Conservation (phyloP, 2,329 filamentous ascomycete species). For the Ambrosiella beaveri region DNA sequence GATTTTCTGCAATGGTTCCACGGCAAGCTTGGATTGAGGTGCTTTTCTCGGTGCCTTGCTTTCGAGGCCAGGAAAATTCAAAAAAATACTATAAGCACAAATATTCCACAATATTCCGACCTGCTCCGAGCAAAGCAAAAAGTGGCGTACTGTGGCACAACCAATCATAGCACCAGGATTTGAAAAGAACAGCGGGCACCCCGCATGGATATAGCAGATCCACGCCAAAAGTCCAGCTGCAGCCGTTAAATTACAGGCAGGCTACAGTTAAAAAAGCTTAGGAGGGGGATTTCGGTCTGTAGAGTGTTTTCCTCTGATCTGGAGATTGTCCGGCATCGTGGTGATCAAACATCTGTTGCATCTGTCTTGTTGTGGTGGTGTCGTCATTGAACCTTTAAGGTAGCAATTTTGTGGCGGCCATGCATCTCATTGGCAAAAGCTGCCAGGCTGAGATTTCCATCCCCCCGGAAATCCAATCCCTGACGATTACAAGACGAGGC, state of each 20-base stretch:
- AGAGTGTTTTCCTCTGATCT: too few species aligned
- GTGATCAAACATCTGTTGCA: too few species aligned
- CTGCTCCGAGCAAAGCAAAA: constrained; percentile 24
- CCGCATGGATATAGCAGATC: constrained; percentile 14
- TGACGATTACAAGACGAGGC: background rate
- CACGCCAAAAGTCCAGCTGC: background rate
- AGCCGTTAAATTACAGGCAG: background rate
- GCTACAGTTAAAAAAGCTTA: background rate
- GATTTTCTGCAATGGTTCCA: constrained; percentile 12
- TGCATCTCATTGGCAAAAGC: background rate
- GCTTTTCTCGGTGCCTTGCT: constrained; percentile 26
- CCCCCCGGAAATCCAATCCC: background rate
- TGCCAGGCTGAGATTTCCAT: background rate
- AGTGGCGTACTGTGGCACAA: constrained; percentile 11
- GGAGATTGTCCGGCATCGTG: too few species aligned
- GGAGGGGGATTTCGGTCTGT: too few species aligned
- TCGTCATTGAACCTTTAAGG: background rate
- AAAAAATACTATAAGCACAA: constrained; percentile 8
- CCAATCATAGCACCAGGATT: constrained; percentile 21
- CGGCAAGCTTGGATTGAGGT: constrained; percentile 28
- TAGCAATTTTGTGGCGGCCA: background rate
- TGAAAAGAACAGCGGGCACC: constrained; percentile 11
- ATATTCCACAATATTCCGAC: constrained; percentile 21
- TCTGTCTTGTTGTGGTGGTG: too few species aligned
- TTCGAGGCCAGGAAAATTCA: constrained; percentile 19